Evolutionary conservation across 345 rosid species (phyloP), one percentile per base, ranked within the genome.

Genomic region (Hirschfeldia incana): DNA sequence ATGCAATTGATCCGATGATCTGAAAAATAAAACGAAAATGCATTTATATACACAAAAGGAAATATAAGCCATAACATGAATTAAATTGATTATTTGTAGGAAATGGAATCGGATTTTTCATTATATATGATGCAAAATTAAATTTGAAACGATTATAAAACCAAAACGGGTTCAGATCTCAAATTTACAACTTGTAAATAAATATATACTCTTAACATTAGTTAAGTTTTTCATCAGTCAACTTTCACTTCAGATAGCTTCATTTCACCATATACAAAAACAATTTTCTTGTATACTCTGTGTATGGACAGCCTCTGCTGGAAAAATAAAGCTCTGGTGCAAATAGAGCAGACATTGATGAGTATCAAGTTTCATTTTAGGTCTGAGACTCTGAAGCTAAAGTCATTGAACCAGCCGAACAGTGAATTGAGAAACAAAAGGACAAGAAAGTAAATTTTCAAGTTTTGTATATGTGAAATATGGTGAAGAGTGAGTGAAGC

Each of bases 401-500:
- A 37, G 75, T 80, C 75, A 62, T 9, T 62, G 71, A 49, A 61
- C 37, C 21, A 62, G 71, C 75, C 74, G 61, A 69, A 37, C 67
- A 80, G 61, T 69, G 71, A 79, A 68, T 74, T 79, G 61, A 79
- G 75, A 74, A 79, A 79, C 78, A 39, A 64, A 70, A 80, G 57
- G 79, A 75, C 83, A 70, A 80, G 71, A 79, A 8, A 9, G 33
- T 4, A n/a, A 59, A 71, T 1, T 5, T 17, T 57, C 37, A 30
- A 72, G 27, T 46, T 59, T 29, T 9, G 8, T 17, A 72, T 17
- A 8, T 57, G 36, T 73, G 13, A 68, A 15, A 8, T 46, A 44
- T 72, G 30, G 59, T 58, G 63, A 73, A 59, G 69, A 79, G 70
- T 49, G 75, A 69, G 74, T 53, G 59, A 58, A 68, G 59, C 70